A percentile compares a stretch with the other conserved stretches of the same genome.
These are phyloP conservation scores for Neonectria neomacrospora DNA, from an alignment of 2,329 filamentous ascomycete genomes.

Conservation along the genomic window DNA sequence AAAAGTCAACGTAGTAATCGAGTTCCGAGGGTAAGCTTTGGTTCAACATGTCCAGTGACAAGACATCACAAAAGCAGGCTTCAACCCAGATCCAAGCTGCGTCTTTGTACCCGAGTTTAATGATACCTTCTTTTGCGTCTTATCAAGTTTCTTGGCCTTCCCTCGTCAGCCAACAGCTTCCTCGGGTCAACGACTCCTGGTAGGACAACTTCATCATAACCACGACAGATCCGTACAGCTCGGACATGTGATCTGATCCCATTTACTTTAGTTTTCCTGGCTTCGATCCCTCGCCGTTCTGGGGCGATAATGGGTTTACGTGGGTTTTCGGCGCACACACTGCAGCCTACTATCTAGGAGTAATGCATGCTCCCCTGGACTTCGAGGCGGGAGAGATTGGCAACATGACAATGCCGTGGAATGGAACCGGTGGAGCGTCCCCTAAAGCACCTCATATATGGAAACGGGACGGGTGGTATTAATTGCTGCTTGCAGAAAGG, in stretches of 20 bases:
- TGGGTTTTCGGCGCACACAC: slow-evolving; percentile 52
- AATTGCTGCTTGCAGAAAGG: slow-evolving; percentile 60
- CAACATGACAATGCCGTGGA: slow-evolving; percentile 52
- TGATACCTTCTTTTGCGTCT: slow-evolving; percentile 62
- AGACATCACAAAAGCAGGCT: slow-evolving; percentile 46
- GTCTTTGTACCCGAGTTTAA: slow-evolving; percentile 52
- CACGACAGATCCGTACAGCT: slow-evolving; percentile 52
- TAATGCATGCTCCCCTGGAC: slow-evolving; percentile 46
- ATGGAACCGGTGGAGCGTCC: slow-evolving; percentile 53
- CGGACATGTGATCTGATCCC: slow-evolving; percentile 54
- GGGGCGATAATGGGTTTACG: slow-evolving; percentile 37
- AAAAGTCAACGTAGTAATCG: too few species aligned
- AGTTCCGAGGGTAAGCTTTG: background rate
- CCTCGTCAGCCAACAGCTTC: slow-evolving; percentile 52
- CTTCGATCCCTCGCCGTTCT: slow-evolving; percentile 36
- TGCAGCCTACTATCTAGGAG: slow-evolving; percentile 34
- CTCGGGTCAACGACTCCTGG: slow-evolving; percentile 41
- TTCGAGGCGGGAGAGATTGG: slow-evolving; percentile 49
- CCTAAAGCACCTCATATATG: slow-evolving; percentile 60
- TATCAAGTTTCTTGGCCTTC: slow-evolving; percentile 63
- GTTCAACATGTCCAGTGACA: background rate
- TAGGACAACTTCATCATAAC: slow-evolving; percentile 52
- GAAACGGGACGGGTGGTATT: slow-evolving; percentile 58
- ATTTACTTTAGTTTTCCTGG: slow-evolving; percentile 34
- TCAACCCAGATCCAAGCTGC: slow-evolving; percentile 60